phyloP scores from a whole-genome alignment of 2,329 filamentous ascomycete genomes.

The Hymenoscyphus scutula region DNA sequence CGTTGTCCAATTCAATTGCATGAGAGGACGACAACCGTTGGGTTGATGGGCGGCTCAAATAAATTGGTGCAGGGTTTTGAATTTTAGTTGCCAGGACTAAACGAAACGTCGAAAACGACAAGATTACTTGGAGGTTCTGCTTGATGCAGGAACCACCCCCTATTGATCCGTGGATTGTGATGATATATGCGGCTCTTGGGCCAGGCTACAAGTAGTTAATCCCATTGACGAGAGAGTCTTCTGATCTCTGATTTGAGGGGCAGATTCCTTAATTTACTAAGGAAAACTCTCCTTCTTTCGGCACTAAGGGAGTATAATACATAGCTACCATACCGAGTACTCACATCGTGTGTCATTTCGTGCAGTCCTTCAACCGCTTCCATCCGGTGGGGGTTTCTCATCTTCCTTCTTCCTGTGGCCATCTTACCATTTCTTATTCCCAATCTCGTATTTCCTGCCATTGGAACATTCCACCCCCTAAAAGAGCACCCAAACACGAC shows the following conservation, averaged over 20 bases:
- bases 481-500: neutral
- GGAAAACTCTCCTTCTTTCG: neutral
- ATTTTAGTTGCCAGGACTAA: neutral
- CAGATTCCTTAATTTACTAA: neutral
- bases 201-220: neutral
- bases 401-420: neutral
- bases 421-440: neutral
- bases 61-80: neutral
- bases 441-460: neutral
- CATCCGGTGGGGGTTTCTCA: neutral
- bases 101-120: neutral
- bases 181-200: neutral
- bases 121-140: neutral
- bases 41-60: neutral
- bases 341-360: no score
- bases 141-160: conserved; percentile 1
- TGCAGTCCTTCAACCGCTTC: conserved; percentile 3
- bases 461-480: neutral
- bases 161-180: neutral
- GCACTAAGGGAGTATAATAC: no score
- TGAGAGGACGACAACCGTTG: neutral
- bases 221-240: neutral
- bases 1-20: neutral
- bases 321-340: no score
- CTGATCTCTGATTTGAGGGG: neutral